Conservation (phyloP, 768 basidiomycete species). For the Sporobolomyces phaffii region DNA sequence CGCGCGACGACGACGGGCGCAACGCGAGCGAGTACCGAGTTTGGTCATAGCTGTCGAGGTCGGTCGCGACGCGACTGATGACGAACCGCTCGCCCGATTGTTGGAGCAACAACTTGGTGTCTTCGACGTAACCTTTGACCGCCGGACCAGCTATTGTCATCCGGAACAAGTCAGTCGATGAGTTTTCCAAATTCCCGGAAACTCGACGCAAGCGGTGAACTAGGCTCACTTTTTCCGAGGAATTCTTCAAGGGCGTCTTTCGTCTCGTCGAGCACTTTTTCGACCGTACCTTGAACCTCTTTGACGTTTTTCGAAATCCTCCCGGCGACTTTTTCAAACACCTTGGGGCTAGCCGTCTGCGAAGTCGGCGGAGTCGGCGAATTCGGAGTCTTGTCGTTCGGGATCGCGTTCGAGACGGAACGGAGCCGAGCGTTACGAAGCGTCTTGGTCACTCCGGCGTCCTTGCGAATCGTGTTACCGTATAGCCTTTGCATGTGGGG, state of each 20-base stretch:
- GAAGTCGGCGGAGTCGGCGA: slow-evolving; percentile 48
- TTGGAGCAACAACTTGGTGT: slow-evolving; percentile 82
- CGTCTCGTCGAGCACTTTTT: slow-evolving; percentile 92
- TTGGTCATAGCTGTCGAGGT: slow-evolving; percentile 71
- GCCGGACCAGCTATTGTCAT: slow-evolving; percentile 64
- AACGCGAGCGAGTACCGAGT: slow-evolving; percentile 69
- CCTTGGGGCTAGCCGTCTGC: slow-evolving; percentile 70
- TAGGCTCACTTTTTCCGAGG: slow-evolving; percentile 69
- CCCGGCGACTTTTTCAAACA: slow-evolving; percentile 49
- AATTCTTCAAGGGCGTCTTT: slow-evolving; percentile 90
- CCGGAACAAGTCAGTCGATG: neutral
- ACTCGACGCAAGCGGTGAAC: neutral
- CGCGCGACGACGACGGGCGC: slow-evolving; percentile 49
- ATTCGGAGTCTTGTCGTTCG: neutral
- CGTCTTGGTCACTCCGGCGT: slow-evolving; percentile 97
- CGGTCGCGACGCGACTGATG: slow-evolving; percentile 79
- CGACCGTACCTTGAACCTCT: slow-evolving; percentile 89
- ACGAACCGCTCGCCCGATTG: slow-evolving; percentile 85
- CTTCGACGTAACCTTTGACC: slow-evolving; percentile 82
- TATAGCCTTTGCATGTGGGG: slow-evolving; percentile 99
- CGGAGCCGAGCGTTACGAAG: slow-evolving; percentile 59
- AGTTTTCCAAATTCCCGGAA: neutral
- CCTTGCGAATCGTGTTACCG: slow-evolving; percentile 84
- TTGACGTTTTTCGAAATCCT: slow-evolving; percentile 77
- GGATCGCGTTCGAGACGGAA: neutral